These are phyloP conservation scores for Rostrohypoxylon terebratum DNA, from an alignment of 495 filamentous ascomycete genomes.

Conservation along the genomic window DNA sequence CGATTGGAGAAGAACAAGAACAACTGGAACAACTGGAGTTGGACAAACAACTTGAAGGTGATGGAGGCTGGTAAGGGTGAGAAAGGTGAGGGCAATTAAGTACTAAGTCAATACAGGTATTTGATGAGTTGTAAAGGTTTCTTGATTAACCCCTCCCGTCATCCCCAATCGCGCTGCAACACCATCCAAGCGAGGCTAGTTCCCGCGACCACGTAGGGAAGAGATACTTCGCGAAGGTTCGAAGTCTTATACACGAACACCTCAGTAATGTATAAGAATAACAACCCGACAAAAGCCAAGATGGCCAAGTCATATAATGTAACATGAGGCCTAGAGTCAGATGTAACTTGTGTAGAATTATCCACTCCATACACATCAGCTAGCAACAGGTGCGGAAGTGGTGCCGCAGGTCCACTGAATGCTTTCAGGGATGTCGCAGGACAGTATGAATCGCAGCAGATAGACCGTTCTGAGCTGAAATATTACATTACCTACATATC, in stretches of 20 bases:
- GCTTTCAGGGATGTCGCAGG: constrained; percentile 33
- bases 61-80: too few species aligned
- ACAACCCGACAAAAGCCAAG: constrained; percentile 46
- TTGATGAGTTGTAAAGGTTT: too few species aligned
- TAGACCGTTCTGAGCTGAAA: neutral
- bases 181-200: constrained; percentile 49
- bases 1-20: too few species aligned
- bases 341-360: constrained; percentile 52
- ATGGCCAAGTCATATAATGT: constrained; percentile 53
- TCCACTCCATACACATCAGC: constrained; percentile 53
- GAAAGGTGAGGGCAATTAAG: too few species aligned
- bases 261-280: constrained; percentile 48
- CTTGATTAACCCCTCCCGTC: neutral
- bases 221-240: constrained; percentile 38
- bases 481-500: constrained; percentile 18
- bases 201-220: constrained; percentile 40
- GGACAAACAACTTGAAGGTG: too few species aligned
- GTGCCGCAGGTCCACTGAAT: constrained; percentile 49
- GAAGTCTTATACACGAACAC: constrained; percentile 44
- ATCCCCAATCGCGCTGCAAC: constrained; percentile 45
- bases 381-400: constrained; percentile 42
- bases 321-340: constrained; percentile 50
- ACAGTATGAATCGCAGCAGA: constrained; percentile 44
- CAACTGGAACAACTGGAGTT: too few species aligned
- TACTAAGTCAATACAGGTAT: too few species aligned